Base-by-base conservation (phyloP, 345 rosid species). In the Salix arbutifolia region DNA sequence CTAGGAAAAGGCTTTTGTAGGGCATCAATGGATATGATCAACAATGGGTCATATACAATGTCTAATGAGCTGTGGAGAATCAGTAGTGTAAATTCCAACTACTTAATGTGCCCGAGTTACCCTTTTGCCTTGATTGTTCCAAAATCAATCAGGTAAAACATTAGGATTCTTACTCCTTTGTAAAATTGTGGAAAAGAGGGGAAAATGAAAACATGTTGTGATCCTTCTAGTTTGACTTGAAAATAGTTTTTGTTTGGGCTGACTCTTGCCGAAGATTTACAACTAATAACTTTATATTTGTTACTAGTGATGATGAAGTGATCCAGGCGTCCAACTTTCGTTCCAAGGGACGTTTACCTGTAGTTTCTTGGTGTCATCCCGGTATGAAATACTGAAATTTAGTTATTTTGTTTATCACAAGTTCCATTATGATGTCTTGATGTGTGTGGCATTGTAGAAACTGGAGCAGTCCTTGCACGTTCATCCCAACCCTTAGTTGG, bases 401-500 rank as follows among this genome's bases (percentile, higher is more conserved):
- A 75, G 71, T 64, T 17, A 58, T 38, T 58, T 53, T 66, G 7
- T 69, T n/a, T 67, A 25, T 44, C 60, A 30, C 26, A 65, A 64
- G 80, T 69, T 75, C 74, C 67, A n/a, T 76, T 44, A 77, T 68
- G 72, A 77, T 72, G 62, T 76, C 65, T 40, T 84, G 65, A 62
- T 71, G 30, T 78, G 40, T 70, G 74, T 83, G 60, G 67, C 5
- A 67, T 77, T 84, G 65, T 80, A 92, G 99, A 69, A 80, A 86
- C 86, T 52, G 99, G 98, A 79, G 99, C 98, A 70, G 99, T 91
- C 79, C 92, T 96, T 81, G 99, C 99, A 73, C 98, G 99, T 68
- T 96, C 99, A 67, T 94, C 99, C 72, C 99, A 93, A 80, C 98
- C 98, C 74, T 83, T 94, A 69, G 99, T 92, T 79, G 99, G 99